Evolutionary conservation across 2,329 filamentous ascomycete genomes (phyloP), one percentile per base, ranked within the genome.

Genomic region (Epichloe sp.): DNA sequence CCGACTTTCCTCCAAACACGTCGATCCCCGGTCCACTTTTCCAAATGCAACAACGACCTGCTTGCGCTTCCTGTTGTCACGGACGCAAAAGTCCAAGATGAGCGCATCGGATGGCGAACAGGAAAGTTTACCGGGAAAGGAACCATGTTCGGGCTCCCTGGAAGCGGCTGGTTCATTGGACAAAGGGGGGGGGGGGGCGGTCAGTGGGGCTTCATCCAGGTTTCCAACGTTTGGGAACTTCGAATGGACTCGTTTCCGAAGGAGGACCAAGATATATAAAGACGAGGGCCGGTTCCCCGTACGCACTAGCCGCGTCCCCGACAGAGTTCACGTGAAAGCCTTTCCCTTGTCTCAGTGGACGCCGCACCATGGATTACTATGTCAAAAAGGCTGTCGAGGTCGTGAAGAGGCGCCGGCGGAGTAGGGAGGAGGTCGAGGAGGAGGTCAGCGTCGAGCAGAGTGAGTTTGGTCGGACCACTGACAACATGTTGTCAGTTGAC

Each of bases 341-440:
- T 0, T 1, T 4, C 3, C 1, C 0, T 6, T 26, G 4, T 11
- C 31, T 10, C 10, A 14, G 5, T n/a, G 17, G 14, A 45, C 17
- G 12, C 46, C 15, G n/a, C 8, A 31, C 36, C n/a, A 48, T 51
- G 50, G 40, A 51, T 11, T 51, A 51, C 40, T 51, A 44, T 37
- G 1, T 51, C 19, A 46, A 46, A 35, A 51, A 51, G 26, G 50
- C 50, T 15, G 50, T 51, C 23, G 38, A 42, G 34, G 35, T 34
- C 34, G 50, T 51, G 14, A 51, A 51, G 40, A 51, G 47, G 38
- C 44, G 19, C 19, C 31, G 44, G 8, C 44, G 50, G 19, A 51
- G 44, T n/a, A 26, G 46, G 34, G 44, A 47, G 7, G 50, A 51
- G 19, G 19, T 48, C 17, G 37, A n/a, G 17, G 26, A 42, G 15